Percentiles rank a stretch among this genome's conserved stretches.
Evolutionary conservation across 495 filamentous ascomycete species (phyloP).

Genomic region (Neurospora tetrasperma): DNA sequence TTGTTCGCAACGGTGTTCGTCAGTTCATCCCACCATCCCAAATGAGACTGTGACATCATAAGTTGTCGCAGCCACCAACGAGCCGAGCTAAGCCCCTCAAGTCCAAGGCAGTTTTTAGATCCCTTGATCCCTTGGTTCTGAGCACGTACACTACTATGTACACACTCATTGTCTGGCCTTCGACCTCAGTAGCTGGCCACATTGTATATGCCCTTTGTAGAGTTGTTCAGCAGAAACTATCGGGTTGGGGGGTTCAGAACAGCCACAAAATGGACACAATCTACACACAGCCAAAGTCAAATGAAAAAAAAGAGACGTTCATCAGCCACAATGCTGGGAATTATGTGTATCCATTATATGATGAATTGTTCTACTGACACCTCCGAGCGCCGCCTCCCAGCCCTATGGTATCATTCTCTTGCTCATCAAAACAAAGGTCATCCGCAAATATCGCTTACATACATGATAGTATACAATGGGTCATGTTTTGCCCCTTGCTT

Average conservation of each 20-base stretch:
- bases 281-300: neutral
- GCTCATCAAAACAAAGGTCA: slow-evolving; percentile 3
- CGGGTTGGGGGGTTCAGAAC: neutral
- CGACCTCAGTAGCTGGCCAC: too few species aligned
- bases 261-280: neutral
- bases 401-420: slow-evolving; percentile 13
- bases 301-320: neutral
- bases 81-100: neutral
- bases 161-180: too few species aligned
- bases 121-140: too few species aligned
- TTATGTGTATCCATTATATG: neutral
- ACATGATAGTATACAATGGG: slow-evolving; percentile 7
- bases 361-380: neutral
- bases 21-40: neutral
- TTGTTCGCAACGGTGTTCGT: too few species aligned
- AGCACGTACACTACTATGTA: too few species aligned
- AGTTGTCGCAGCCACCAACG: neutral
- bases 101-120: neutral
- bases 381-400: neutral
- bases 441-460: slow-evolving; percentile 5
- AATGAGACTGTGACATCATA: slow-evolving; percentile 11
- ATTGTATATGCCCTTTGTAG: neutral
- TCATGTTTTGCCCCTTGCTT: neutral
- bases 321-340: neutral
- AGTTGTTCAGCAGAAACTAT: neutral